Base-by-base conservation (phyloP, 202 grass and related monocot genomes). In the Miscanthus sacchariflorus region DNA sequence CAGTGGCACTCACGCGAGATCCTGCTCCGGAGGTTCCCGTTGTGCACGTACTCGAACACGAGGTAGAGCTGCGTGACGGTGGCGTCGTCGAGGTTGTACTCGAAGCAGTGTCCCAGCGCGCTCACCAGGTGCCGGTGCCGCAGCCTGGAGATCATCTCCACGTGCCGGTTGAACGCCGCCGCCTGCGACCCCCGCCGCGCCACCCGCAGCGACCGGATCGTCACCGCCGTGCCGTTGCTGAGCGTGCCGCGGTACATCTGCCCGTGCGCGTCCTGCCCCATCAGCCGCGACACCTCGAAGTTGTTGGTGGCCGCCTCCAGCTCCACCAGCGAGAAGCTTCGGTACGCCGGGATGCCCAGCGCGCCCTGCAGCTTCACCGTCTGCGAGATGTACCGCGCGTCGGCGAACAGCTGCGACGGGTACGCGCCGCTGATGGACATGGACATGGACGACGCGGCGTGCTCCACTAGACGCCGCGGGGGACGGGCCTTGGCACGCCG, bases 331-430 rank as follows among this genome's bases (percentile, higher is more conserved):
- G 92, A 99, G 81, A 96, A 99, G 59, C 81, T 79, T 33, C 92
- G 86, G 89, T 99, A 99, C 23, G 91, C 83, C 36, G 97, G 94
- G 77, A 99, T 88, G 3, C 97, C 97, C 25, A 99, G 86, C 77
- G 97, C 97, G 43, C 97, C 97, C 19, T 59, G 56, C 39, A 96
- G 33, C 61, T 91, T 96, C 48, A 94, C 88, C 44, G 97, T 92
- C 82, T 99, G 97, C 56, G 91, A 93, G 72, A 96, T 96, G 84
- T 99, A 99, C 70, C 94, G 95, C 68, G 94, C 97, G 77, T 99
- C 94, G 36, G 88, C 84, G 65, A 99, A 74, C 81, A 98, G 83
- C 42, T 96, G 96, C 49, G 90, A 93, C 45, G 97, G 92, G 73
- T 95, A 96, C 4, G 91, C 94, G 80, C 86, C 95, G 3, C 63